Evolutionary conservation across 192 early-diverging fungal species (phyloP).

Genomic region (Coemansia sp.): DNA sequence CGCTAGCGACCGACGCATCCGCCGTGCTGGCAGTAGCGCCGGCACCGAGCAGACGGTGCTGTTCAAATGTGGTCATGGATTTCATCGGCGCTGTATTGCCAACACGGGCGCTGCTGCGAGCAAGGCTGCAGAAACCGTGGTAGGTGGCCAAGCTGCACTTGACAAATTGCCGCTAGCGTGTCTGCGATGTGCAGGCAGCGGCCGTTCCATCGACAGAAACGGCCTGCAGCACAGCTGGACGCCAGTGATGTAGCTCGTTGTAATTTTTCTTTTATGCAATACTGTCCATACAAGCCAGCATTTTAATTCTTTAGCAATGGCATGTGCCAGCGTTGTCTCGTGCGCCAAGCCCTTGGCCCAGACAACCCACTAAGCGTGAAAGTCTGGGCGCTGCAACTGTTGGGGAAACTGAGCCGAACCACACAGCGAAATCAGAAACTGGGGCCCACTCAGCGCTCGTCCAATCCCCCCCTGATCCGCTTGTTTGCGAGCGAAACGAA

Average conservation of each 20-base stretch:
- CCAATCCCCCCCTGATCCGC: conserved; percentile 10
- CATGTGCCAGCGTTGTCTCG: neutral
- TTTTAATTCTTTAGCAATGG: neutral
- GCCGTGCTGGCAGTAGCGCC: conserved; percentile 5
- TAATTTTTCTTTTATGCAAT: neutral
- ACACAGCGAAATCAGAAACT: conserved; percentile 4
- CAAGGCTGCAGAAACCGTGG: neutral
- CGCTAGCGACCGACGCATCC: conserved; percentile 6
- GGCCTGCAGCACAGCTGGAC: neutral
- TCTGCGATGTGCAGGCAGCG: conserved; percentile 17
- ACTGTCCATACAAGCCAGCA: neutral
- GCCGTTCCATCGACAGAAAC: neutral
- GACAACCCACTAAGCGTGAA: neutral
- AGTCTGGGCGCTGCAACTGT: neutral
- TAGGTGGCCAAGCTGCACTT: conserved; percentile 4
- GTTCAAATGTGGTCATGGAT: conserved; percentile 50
- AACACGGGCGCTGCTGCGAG: neutral
- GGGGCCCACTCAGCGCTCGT: neutral
- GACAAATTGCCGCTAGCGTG: conserved; percentile 18
- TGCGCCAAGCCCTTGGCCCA: neutral
- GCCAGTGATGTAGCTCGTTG: conserved; percentile 5
- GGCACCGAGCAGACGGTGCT: conserved; percentile 23
- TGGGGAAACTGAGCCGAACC: neutral
- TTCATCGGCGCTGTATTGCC: conserved; percentile 31
- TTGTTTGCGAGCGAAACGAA: conserved; percentile 5